Conservation (phyloP, 139 green algal genomes). For the Chlamydomonas sphaeroides region DNA sequence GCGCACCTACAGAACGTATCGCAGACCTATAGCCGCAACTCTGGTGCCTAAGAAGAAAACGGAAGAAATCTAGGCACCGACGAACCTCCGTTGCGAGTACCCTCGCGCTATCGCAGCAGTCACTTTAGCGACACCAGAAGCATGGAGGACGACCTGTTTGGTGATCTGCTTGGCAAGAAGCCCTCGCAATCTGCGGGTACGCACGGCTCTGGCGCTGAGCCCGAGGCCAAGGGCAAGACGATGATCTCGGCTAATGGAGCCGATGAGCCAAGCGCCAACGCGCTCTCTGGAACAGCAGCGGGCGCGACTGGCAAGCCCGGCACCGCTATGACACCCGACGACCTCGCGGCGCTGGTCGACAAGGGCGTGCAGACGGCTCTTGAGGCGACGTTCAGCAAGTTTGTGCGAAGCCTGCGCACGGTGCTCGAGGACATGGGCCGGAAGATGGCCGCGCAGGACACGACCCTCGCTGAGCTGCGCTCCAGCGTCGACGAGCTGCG, state of each 20-base stretch:
- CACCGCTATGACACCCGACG: conserved; percentile 27
- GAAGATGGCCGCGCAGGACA: conserved; percentile 43
- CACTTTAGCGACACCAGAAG: too few species aligned
- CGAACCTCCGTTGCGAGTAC: too few species aligned
- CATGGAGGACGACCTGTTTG: conserved; percentile 45
- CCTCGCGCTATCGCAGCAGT: too few species aligned
- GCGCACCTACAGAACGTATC: too few species aligned
- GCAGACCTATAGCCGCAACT: too few species aligned
- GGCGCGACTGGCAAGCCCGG: background rate
- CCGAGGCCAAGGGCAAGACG: background rate
- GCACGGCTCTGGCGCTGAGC: background rate
- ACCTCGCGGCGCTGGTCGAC: conserved; percentile 45
- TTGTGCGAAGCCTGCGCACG: conserved; percentile 62
- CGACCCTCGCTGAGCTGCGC: conserved; percentile 32
- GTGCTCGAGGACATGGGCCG: conserved; percentile 67
- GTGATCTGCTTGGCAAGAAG: conserved; percentile 34
- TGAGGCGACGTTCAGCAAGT: conserved; percentile 65
- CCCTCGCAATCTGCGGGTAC: background rate
- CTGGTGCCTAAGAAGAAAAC: too few species aligned
- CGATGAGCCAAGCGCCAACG: background rate
- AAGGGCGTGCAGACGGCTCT: conserved; percentile 47
- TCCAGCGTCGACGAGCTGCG: conserved; percentile 40
- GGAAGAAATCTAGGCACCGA: too few species aligned
- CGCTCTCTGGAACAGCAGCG: background rate
- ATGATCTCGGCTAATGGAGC: background rate